Conservation (phyloP, 2,329 filamentous ascomycete genomes). For the Shiraia bambusicola region DNA sequence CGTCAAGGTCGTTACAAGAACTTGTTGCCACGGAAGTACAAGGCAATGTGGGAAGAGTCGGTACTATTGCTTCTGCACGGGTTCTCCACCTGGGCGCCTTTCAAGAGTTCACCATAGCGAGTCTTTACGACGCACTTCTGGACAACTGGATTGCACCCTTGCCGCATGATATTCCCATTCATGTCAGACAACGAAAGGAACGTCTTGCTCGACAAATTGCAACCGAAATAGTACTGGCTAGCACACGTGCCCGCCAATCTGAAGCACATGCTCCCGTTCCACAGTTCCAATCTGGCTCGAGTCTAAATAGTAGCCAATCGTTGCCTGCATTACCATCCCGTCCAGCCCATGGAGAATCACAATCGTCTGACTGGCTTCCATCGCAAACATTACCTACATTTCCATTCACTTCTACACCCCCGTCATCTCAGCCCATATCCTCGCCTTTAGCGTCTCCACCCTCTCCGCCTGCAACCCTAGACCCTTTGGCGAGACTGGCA, state of each 20-base stretch:
- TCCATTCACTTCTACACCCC: constrained; percentile 12
- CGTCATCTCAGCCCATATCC: constrained; percentile 4
- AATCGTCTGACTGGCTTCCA: constrained; percentile 8
- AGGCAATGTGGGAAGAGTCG: constrained; percentile 8
- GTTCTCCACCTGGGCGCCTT: constrained; percentile 14
- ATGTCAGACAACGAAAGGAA: constrained; percentile 34
- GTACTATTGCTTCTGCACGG: constrained; percentile 17
- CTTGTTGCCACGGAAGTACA: constrained; percentile 11
- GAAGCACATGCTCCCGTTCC: constrained; percentile 12
- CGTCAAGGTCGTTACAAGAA: constrained; percentile 24
- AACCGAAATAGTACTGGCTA: constrained; percentile 43
- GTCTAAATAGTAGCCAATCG: constrained; percentile 13
- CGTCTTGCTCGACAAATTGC: constrained; percentile 38
- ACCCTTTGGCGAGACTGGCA: constrained; percentile 37
- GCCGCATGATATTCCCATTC: constrained; percentile 23
- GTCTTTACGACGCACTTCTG: constrained; percentile 37
- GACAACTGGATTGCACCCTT: constrained; percentile 36
- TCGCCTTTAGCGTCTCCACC: constrained; percentile 10
- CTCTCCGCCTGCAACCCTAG: background rate
- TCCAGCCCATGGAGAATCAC: background rate
- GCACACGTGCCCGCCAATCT: constrained; percentile 17
- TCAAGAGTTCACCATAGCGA: constrained; percentile 19
- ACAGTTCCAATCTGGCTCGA: constrained; percentile 5
- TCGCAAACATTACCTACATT: constrained; percentile 17
- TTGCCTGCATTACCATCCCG: constrained; percentile 25